Conservation (phyloP, 352 stramenopile genomes). For the Globisporangium perplexum region DNA sequence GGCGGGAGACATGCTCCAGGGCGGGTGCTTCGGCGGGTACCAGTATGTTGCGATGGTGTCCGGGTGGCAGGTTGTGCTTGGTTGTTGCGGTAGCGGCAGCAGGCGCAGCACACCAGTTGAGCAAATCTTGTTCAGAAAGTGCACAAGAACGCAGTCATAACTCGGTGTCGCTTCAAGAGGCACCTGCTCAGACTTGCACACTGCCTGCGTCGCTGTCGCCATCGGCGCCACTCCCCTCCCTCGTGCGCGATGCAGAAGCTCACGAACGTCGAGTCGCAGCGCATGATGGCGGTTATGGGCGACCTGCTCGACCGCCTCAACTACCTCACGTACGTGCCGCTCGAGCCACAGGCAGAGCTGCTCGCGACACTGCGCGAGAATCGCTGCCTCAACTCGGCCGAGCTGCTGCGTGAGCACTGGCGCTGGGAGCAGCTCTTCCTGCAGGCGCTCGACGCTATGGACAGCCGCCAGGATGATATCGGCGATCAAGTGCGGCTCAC, state of each 20-base stretch:
- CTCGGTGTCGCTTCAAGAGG: background rate
- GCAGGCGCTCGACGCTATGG: slow-evolving; percentile 52
- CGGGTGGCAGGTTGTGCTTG: background rate
- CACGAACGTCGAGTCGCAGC: slow-evolving; percentile 85
- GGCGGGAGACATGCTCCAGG: background rate
- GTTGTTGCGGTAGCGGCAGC: background rate
- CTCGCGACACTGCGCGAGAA: slow-evolving; percentile 54
- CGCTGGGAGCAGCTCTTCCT: slow-evolving; percentile 71
- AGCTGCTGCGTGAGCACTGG: slow-evolving; percentile 70
- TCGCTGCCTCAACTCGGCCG: slow-evolving; percentile 47
- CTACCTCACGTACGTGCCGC: slow-evolving; percentile 80
- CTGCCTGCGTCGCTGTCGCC: no score
- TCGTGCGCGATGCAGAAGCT: slow-evolving; percentile 69
- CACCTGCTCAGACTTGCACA: no score
- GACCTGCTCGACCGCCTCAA: slow-evolving; percentile 81
- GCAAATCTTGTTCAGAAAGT: background rate
- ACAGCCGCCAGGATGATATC: slow-evolving; percentile 61
- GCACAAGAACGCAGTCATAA: background rate
- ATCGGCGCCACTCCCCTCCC: no score
- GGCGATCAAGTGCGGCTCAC: slow-evolving; percentile 70
- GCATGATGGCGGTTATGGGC: slow-evolving; percentile 84
- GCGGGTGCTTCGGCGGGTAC: background rate
- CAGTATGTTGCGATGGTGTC: background rate
- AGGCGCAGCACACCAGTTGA: background rate
- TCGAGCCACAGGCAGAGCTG: slow-evolving; percentile 49